Evolutionary conservation across 345 rosid genomes (phyloP), one percentile per base, ranked within the genome.

Genomic region (Salix dunnii): DNA sequence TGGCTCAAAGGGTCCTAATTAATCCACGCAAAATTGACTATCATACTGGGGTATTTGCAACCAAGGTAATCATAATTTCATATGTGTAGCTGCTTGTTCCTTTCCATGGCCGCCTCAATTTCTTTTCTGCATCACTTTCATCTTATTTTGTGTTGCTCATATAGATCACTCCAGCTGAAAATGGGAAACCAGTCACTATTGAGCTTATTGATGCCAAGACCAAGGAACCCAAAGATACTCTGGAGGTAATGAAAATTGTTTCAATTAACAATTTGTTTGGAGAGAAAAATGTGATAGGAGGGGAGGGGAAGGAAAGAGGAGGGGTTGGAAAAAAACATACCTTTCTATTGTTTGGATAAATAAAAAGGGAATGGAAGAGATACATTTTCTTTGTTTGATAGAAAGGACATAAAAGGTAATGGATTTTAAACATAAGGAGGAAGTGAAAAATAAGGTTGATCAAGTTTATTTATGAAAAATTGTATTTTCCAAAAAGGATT

Each of bases 201-300:
- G 98, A 96, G 88, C 99, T 96, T 81, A 89, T 87, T 67, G 99
- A 94, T 89, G 99, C 99, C 69, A 96, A 96, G 80, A 96, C 99
- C 21, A 96, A 96, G 88, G 95, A 96, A 81, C 92, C 46, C 62
- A 92, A 83, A 81, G 97, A 92, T 71, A 90, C 86, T 6, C 85
- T 96, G 82, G 97, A 96, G 99, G 99, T 94, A 88, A 80, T 73
- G 58, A 58, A 71, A 74, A 27, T 80, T 28, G 58, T 58, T 60
- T 36, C 66, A 67, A 36, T 20, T 70, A 28, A 33, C 36, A 33
- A 6, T 33, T 6, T 36, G 38, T 36, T 36, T 36, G 38, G 38
- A 36, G 7, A 36, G 1, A 36, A 6, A 36, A 36, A 5, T 36
- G 38, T 36, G 38, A 6, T 36, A 36, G 38, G 8, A 36, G 38